Percentiles rank a stretch among this genome's conserved stretches.
These are phyloP conservation scores for Aspergillus tamarii DNA, from an alignment of 2,329 filamentous ascomycete species.

Conservation along the genomic window DNA sequence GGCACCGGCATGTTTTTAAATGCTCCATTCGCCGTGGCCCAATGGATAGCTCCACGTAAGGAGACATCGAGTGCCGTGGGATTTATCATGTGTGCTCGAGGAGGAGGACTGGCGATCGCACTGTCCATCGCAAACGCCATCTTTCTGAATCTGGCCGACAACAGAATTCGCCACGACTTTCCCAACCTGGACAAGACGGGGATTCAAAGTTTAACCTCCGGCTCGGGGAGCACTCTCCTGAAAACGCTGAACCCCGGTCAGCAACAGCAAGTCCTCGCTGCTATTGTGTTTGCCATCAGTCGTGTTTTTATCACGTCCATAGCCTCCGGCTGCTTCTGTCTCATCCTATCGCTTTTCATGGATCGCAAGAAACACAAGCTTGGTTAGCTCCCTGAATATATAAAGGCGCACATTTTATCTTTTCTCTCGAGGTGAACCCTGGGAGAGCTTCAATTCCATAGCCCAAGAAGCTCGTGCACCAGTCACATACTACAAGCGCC, in stretches of 20 bases:
- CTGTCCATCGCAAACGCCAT: constrained; percentile 4
- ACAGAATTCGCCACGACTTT: neutral
- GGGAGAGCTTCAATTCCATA: no score
- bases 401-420: neutral
- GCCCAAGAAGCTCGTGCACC: no score
- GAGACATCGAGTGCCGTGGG: neutral
- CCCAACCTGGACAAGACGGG: neutral
- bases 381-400: neutral
- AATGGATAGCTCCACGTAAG: no score
- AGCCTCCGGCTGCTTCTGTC: neutral
- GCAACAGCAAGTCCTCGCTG: neutral
- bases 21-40: no score
- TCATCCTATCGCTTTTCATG: constrained; percentile 6
- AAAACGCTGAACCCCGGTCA: neutral
- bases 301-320: neutral
- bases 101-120: neutral
- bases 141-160: constrained; percentile 3
- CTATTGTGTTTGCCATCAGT: neutral
- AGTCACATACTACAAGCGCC: neutral
- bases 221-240: neutral
- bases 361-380: neutral
- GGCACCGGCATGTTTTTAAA: no score
- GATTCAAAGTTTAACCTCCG: neutral
- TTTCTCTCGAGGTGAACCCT: neutral
- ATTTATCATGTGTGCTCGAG: constrained; percentile 12